Evolutionary conservation across 2,329 filamentous ascomycete species (phyloP), one percentile per base, ranked within the genome.

Genomic region (Thielaviopsis populi): DNA sequence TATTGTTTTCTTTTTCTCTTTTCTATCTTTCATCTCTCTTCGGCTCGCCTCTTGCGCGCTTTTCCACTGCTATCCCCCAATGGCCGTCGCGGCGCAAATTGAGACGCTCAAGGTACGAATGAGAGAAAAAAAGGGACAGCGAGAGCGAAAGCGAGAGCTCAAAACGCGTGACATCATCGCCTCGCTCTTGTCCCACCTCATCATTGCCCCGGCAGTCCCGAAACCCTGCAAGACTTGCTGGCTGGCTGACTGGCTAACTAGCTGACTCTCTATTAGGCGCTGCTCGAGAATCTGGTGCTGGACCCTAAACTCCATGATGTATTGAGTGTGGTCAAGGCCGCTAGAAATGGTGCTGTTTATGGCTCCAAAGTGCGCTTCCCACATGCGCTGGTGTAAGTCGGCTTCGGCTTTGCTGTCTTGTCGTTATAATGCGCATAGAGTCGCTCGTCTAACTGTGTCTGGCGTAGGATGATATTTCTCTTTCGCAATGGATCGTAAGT

Each of bases 291-390:
- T 69, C 80, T 96, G 64, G 79, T 91, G 69, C 82, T 94, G 67
- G 85, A 97, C 73, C 91, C 91, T 5, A 81, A 84, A 69, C 89
- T 96, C 76, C 89, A 94, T 70, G 89, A 94, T 70, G 74, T 91
- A 64, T 83, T 99, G 67, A 84, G 89, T 65, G 80, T 99, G 69
- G 74, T 96, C 74, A 99, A 99, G 81, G 90, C 85, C 70, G 88
- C 94, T 69, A 90, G 94, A 76, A 99, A 97, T 84, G 94, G 94
- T 74, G 86, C 91, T 68, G 90, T 99, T 68, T 99, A 99, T 76
- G 94, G 94, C 67, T 85, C 89, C 70, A 97, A 97, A 83, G 90
- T 99, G 75, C 91, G 94, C 68, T 97, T 99, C 77, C 94, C 94
- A 68, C 94, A 99, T 77, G 94, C 94, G 67, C 82, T 99, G 69